Base-by-base conservation (phyloP, 163 green algal species). In the Chlamydomonas reinhardtii region DNA sequence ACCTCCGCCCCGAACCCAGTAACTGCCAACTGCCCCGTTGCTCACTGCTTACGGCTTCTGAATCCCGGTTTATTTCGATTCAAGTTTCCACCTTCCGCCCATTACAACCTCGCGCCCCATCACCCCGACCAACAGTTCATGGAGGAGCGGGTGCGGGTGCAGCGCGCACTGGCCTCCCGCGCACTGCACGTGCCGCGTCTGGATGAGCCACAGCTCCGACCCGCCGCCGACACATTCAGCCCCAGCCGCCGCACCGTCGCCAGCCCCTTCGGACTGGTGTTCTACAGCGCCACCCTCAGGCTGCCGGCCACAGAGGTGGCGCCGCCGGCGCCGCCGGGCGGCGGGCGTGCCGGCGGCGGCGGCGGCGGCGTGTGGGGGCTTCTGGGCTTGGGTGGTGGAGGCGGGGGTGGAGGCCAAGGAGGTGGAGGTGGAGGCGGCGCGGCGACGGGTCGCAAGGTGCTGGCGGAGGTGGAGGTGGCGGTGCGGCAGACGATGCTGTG, bases 141-240 rank as follows among this genome's bases (percentile, higher is more conserved):
- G 1, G 77, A 85, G 43, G 65, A 85, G 66, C 77, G 76, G 48
- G 20, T 85, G 25, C 66, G 66, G n/a, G 56, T 85, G 2, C 66
- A 85, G 20, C 56, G 31, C 37, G 65, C 65, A 22, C 54, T 85
- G 77, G 65, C 43, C 66, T 24, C 66, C 31, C 64, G 64, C 27
- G 20, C 27, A 16, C 19, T 43, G 17, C 22, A 31, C 48, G 66
- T 85, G 27, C 77, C 64, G 9, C 31, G 34, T 43, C 69, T 71
- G 29, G 43, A 32, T 22, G 77, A 85, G 43, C n/a, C 31, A 0
- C 66, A 70, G 31, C 0, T 85, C 16, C 66, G 77, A 2, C 12
- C 35, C 39, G 65, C 65, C 31, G 71, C 48, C 0, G 77, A 76
- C 48, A 31, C 70, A 20, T 25, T 85, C n/a, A 32, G 43, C 48